Percentiles rank a stretch among this genome's conserved stretches.
phyloP scores from a whole-genome alignment of 2,329 filamentous ascomycete species.

The Hymenoscyphus scutula region DNA sequence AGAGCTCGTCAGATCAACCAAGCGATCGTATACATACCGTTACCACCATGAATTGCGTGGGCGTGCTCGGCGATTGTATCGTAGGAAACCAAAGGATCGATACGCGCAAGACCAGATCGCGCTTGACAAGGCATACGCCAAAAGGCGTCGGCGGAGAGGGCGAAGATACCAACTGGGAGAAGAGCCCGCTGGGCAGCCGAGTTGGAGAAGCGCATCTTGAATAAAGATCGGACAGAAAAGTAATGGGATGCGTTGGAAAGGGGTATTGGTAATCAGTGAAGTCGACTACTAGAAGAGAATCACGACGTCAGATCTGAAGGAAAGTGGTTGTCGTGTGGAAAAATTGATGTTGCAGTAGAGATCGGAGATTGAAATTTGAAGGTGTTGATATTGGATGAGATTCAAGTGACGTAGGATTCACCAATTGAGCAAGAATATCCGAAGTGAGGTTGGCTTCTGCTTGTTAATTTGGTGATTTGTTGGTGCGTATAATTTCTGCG shows the following conservation, averaged over 20 bases:
- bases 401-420: neutral
- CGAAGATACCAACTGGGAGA: constrained; percentile 6
- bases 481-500: neutral
- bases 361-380: neutral
- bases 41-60: constrained; percentile 74
- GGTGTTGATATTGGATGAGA: neutral
- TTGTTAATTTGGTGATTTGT: neutral
- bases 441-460: neutral
- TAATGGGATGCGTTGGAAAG: neutral
- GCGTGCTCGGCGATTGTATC: constrained; percentile 61
- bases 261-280: neutral
- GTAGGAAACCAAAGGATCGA: constrained; percentile 73
- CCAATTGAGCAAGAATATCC: neutral
- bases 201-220: constrained; percentile 16
- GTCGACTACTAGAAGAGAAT: constrained; percentile 3
- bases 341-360: neutral
- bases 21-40: constrained; percentile 56
- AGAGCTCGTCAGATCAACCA: neutral
- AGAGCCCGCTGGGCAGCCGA: constrained; percentile 12
- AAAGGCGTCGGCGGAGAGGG: constrained; percentile 58
- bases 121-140: constrained; percentile 87
- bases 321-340: constrained; percentile 12
- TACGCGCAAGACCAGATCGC: constrained; percentile 63
- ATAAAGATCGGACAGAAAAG: constrained; percentile 1
- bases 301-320: constrained; percentile 4